Evolutionary conservation across 2,329 filamentous ascomycete genomes (phyloP), one percentile per base, ranked within the genome.

Genomic region (Colletotrichum plurivorum): DNA sequence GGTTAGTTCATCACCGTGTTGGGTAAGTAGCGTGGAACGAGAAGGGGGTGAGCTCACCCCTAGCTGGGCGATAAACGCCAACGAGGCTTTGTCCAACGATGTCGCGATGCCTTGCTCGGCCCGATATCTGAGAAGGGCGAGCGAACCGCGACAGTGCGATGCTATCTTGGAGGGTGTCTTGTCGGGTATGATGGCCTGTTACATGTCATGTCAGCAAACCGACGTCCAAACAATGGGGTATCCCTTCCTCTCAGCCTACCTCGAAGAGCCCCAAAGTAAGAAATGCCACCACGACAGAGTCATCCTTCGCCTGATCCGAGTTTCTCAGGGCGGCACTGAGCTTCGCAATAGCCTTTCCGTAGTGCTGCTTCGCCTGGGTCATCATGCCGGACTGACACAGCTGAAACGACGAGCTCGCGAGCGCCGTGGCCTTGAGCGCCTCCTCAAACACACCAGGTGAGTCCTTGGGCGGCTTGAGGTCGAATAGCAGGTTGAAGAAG

Each of bases 361-460:
- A 71, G 9, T 52, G 48, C 45, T 57, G 43, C 18, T n/a, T 49
- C 36, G 56, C 65, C 20, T 39, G 59, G 7, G 5, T 15, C 61
- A 71, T 71, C 49, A 71, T 56, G 8, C 55, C 56, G 36, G 48
- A 16, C 56, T 69, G 65, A 18, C 18, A 49, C 43, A 45, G n/a
- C 31, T 62, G 65, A 3, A 56, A 22, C 9, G 65, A 56, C 4
- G 56, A 56, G 22, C 56, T 69, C 7, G 65, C 69, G 31, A 71
- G 9, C 39, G 69, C 69, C n/a, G 69, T 69, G 27, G 69, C 69
- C 45, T 61, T 56, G 27, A 71, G 27, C 16, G 52, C 69, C 22
- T 65, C 55, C 12, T 60, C 46, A 5, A 71, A 69, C 31, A 46
- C 56, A 5, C 31, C 64, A 41, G 71, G 70, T 36, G 72, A 75